Conservation (phyloP, 495 filamentous ascomycete genomes). For the Aspergillus bertholletiae region DNA sequence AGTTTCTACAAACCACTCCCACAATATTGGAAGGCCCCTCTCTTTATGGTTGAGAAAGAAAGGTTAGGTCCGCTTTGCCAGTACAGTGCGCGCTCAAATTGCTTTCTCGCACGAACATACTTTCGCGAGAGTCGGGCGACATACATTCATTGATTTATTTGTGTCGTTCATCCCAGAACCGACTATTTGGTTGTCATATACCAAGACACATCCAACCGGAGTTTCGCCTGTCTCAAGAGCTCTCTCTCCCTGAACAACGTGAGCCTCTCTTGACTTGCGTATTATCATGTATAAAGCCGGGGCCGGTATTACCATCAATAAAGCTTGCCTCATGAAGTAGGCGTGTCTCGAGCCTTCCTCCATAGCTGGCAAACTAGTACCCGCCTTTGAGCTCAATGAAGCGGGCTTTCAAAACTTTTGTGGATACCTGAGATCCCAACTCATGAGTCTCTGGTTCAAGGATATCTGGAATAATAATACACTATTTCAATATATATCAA, state of each 20-base stretch:
- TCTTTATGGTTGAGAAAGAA: neutral
- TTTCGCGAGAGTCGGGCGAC: constrained; percentile 9
- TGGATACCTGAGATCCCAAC: too few relatives aligned
- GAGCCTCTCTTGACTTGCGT: constrained; percentile 8
- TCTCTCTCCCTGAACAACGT: constrained; percentile 58
- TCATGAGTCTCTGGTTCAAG: too few relatives aligned
- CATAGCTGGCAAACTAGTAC: neutral
- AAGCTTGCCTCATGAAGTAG: constrained; percentile 66
- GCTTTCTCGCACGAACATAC: neutral
- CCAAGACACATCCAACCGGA: constrained; percentile 93
- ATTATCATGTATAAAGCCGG: too few relatives aligned
- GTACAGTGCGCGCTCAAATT: neutral
- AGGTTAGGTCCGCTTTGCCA: too few relatives aligned
- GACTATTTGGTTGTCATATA: constrained; percentile 69
- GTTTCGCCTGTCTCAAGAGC: constrained; percentile 85
- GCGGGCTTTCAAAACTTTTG: neutral
- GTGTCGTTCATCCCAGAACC: constrained; percentile 93
- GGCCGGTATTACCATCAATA: constrained; percentile 55
- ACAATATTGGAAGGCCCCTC: neutral
- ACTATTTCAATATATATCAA: neutral
- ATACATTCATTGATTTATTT: constrained; percentile 74
- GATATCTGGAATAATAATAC: too few relatives aligned
- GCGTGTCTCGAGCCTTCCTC: constrained; percentile 39
- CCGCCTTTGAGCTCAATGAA: too few relatives aligned
- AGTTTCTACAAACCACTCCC: neutral